A percentile compares a stretch with the other conserved stretches of the same genome.
Evolutionary conservation across 2,329 filamentous ascomycete genomes (phyloP).

Genomic region (Aspergillus sp.): DNA sequence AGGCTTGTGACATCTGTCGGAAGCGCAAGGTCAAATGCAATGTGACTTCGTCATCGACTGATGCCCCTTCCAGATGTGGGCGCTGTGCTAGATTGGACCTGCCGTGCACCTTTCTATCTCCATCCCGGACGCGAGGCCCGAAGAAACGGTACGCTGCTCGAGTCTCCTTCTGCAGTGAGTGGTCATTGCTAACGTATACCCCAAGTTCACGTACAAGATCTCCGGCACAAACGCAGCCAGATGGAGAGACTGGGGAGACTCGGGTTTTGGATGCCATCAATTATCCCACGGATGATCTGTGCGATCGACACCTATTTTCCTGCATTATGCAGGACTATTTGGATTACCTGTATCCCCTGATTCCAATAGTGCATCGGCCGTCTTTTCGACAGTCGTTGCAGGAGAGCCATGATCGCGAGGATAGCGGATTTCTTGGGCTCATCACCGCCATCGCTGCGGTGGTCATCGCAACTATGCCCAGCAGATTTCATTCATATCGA

Average conservation of each 20-base stretch:
- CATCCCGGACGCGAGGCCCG: constrained; percentile 16
- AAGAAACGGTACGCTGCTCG: constrained; percentile 16
- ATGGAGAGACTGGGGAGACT: neutral
- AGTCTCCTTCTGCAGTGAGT: neutral
- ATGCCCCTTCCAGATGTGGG: neutral
- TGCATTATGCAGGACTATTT: constrained; percentile 22
- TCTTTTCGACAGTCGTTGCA: constrained; percentile 15
- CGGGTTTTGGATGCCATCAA: neutral
- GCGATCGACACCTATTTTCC: constrained; percentile 15
- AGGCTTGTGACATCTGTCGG: constrained; percentile 13
- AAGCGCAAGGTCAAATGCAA: constrained; percentile 14
- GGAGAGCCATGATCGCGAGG: constrained; percentile 9
- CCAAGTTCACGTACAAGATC: neutral
- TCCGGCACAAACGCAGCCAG: neutral
- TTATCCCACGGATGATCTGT: constrained; percentile 17
- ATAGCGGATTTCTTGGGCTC: constrained; percentile 14
- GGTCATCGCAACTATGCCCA: constrained; percentile 19
- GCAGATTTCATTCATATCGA: constrained; percentile 14
- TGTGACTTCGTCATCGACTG: neutral
- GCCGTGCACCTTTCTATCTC: constrained; percentile 18
- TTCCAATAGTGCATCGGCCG: constrained; percentile 19
- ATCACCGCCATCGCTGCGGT: constrained; percentile 14
- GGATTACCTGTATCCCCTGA: constrained; percentile 16
- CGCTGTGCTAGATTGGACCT: constrained; percentile 18
- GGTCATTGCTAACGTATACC: neutral